Conservation (phyloP, 495 filamentous ascomycete genomes). For the Mycothermus thermophilus region DNA sequence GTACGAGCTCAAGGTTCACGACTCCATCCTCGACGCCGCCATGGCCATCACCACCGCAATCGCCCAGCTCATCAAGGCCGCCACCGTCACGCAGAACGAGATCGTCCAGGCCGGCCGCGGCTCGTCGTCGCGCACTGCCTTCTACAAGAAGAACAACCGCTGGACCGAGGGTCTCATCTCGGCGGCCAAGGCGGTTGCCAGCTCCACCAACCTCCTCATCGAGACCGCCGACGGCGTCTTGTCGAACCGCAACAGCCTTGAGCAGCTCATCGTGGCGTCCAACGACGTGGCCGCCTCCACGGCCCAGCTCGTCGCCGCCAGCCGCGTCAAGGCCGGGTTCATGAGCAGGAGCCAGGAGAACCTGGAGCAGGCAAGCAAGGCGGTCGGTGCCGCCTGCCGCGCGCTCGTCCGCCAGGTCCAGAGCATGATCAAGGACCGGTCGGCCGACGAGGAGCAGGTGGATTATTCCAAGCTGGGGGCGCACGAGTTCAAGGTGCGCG, state of each 20-base stretch:
- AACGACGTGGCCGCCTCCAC: conserved; percentile 95
- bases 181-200: conserved; percentile 88
- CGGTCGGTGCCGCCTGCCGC: conserved; percentile 78
- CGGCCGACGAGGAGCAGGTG: conserved; percentile 68
- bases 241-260: conserved; percentile 75
- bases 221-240: conserved; percentile 96
- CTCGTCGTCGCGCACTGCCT: conserved; percentile 75
- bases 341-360: conserved; percentile 92
- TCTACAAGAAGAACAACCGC: conserved; percentile 97
- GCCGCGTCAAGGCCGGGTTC: conserved; percentile 91
- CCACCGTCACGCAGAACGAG: conserved; percentile 86
- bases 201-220: conserved; percentile 85
- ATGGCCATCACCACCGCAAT: conserved; percentile 95
- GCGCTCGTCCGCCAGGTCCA: conserved; percentile 86
- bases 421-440: conserved; percentile 75
- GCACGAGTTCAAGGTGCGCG: conserved; percentile 93
- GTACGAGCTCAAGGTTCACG: conserved; percentile 89
- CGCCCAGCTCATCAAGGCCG: conserved; percentile 88
- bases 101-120: conserved; percentile 94
- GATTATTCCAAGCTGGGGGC: conserved; percentile 78
- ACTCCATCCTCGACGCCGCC: conserved; percentile 84
- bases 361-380: conserved; percentile 82
- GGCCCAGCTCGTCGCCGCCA: conserved; percentile 89
- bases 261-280: conserved; percentile 93
- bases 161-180: conserved; percentile 98